Evolutionary conservation across 257 asterid species (phyloP).

Genomic region (Primulina eburnea): DNA sequence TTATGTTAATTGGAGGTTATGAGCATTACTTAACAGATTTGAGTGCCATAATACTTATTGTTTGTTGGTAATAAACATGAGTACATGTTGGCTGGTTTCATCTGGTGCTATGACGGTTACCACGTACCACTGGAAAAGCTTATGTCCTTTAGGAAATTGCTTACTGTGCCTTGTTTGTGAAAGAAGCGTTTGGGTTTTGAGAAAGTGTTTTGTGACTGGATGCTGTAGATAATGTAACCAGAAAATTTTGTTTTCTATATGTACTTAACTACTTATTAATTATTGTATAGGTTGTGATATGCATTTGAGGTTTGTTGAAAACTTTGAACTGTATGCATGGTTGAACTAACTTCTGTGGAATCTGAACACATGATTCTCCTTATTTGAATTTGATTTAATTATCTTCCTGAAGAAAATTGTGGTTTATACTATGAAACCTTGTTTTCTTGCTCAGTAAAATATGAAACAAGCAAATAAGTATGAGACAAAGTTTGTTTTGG

Average conservation of each 20-base stretch:
- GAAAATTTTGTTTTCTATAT: not conserved
- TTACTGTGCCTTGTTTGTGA: constrained; percentile 3
- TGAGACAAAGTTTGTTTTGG: not conserved
- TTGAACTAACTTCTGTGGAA: not conserved
- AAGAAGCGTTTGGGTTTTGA: constrained; percentile 1
- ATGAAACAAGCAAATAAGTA: not conserved
- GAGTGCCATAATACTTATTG: not conserved
- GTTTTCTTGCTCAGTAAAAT: not conserved
- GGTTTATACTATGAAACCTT: not conserved
- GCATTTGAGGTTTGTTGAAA: not conserved
- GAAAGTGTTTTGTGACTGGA: not conserved
- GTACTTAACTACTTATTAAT: no score
- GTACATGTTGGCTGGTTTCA: not conserved
- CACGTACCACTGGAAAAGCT: not conserved
- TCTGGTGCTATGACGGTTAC: constrained; percentile 9
- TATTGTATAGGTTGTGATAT: not conserved
- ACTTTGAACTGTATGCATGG: not conserved
- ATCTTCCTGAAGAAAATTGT: not conserved
- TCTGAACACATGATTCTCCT: not conserved
- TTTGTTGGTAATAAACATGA: not conserved
- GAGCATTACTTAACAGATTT: not conserved
- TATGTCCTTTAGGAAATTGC: not conserved
- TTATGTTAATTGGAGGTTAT: not conserved
- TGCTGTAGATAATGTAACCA: constrained; percentile 5
- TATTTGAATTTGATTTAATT: constrained; percentile 8